These are phyloP conservation scores for Lactarius deliciosus DNA, from an alignment of 768 basidiomycete genomes.

Conservation along the genomic window DNA sequence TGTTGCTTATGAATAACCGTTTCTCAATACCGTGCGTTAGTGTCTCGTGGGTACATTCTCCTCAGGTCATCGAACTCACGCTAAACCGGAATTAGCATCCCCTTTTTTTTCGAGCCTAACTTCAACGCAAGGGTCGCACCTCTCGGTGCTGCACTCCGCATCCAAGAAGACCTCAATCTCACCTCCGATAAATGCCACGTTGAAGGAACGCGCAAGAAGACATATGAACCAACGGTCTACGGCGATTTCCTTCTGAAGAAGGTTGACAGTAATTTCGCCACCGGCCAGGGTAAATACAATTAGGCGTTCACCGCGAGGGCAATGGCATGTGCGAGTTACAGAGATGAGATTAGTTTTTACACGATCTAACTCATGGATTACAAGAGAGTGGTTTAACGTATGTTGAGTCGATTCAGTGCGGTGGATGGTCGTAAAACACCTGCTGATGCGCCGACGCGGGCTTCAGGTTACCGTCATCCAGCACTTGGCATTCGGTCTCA, in stretches of 20 bases:
- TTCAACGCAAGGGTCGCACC: constrained; percentile 71
- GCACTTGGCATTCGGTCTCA: not conserved
- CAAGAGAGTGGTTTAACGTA: constrained; percentile 17
- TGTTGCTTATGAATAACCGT: not conserved
- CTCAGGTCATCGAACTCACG: constrained; percentile 9
- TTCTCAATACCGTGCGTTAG: constrained; percentile 37
- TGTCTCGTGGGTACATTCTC: constrained; percentile 58
- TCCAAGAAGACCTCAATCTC: constrained; percentile 36
- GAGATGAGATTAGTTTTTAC: constrained; percentile 14
- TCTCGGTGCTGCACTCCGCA: constrained; percentile 56
- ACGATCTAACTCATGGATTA: constrained; percentile 8
- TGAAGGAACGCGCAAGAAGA: constrained; percentile 33
- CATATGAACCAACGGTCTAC: constrained; percentile 58
- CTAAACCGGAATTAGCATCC: constrained; percentile 50
- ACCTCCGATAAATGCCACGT: constrained; percentile 27
- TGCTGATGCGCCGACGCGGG: not conserved
- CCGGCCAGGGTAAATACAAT: constrained; percentile 39
- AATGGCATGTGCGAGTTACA: not conserved
- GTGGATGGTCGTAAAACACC: not conserved
- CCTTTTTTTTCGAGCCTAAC: constrained; percentile 94
- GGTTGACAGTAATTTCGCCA: constrained; percentile 71
- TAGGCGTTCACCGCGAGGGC: constrained; percentile 23
- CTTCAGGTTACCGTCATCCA: not conserved
- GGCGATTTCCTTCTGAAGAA: constrained; percentile 76
- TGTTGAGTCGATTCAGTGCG: constrained; percentile 1